A percentile compares a stretch with the other conserved stretches of the same genome.
Evolutionary conservation across 1,284 basidiomycete species (phyloP).

Genomic region (Sporisorium reilianum): DNA sequence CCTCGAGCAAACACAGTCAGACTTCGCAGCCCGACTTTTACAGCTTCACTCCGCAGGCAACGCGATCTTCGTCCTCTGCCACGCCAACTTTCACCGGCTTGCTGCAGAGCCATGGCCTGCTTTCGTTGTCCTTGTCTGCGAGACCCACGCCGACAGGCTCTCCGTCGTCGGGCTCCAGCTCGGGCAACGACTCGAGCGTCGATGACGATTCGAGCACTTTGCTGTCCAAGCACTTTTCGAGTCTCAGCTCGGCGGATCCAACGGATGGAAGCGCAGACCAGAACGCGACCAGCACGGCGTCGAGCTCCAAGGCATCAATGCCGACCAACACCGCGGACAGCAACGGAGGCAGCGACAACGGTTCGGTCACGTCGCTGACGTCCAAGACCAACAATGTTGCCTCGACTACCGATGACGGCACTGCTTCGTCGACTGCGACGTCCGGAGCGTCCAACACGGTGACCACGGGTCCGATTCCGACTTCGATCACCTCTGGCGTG

Average conservation of each 20-base stretch:
- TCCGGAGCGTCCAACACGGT: neutral
- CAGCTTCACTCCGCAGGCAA: slow-evolving; percentile 24
- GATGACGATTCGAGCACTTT: neutral
- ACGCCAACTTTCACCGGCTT: slow-evolving; percentile 3
- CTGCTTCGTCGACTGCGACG: slow-evolving; percentile 8
- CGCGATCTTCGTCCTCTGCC: slow-evolving; percentile 13
- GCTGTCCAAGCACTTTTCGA: neutral
- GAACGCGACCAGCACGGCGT: neutral
- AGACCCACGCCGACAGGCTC: slow-evolving; percentile 5
- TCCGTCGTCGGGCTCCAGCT: neutral
- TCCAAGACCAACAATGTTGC: slow-evolving; percentile 1
- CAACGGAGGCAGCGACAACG: neutral
- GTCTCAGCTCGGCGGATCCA: neutral
- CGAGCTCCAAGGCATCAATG: neutral
- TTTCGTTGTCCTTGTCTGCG: slow-evolving; percentile 4
- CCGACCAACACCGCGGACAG: slow-evolving; percentile 4
- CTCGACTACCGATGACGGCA: slow-evolving; percentile 9
- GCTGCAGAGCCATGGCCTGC: neutral
- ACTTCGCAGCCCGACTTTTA: slow-evolving; percentile 31
- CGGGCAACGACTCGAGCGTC: neutral
- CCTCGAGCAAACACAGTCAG: slow-evolving; percentile 16
- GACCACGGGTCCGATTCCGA: slow-evolving; percentile 15
- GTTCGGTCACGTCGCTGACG: neutral
- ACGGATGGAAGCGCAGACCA: neutral
- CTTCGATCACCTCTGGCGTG: slow-evolving; percentile 6